Evolutionary conservation across 148 eudicot genomes (phyloP).

Genomic region (Arbutus unedo): DNA sequence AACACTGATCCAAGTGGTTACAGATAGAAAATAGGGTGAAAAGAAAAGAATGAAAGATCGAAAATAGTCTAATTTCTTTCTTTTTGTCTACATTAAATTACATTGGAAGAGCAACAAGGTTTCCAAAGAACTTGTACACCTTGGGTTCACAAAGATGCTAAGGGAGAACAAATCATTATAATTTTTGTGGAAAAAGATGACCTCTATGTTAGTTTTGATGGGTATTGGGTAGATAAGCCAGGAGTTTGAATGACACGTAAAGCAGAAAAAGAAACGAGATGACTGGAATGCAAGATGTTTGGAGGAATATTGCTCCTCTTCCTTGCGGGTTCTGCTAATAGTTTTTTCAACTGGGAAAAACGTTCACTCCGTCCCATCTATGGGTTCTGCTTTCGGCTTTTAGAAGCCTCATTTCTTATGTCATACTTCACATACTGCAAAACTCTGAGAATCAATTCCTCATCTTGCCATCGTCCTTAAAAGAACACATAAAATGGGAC

Average conservation of each 20-base stretch:
- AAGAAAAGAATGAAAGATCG: too few relatives aligned
- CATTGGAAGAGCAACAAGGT: neutral
- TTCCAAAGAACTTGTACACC: neutral
- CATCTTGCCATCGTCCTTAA: neutral
- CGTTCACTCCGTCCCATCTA: neutral
- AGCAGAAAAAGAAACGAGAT: neutral
- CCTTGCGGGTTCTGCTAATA: neutral
- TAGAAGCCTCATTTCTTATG: neutral
- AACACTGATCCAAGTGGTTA: neutral
- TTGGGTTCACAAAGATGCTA: neutral
- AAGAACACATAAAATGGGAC: neutral
- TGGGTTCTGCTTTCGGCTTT: neutral
- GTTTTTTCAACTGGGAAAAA: neutral
- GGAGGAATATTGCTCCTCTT: neutral
- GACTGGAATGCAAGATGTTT: neutral
- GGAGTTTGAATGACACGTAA: neutral
- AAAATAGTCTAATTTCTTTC: neutral
- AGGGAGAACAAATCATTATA: neutral
- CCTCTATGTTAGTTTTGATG: neutral
- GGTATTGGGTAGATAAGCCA: neutral
- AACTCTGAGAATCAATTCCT: neutral
- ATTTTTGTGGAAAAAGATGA: neutral
- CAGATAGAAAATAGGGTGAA: neutral
- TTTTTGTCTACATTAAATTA: neutral
- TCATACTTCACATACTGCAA: too few relatives aligned